These are phyloP conservation scores for Sarocladium oryzae DNA, from an alignment of 2,329 filamentous ascomycete genomes.

Conservation along the genomic window DNA sequence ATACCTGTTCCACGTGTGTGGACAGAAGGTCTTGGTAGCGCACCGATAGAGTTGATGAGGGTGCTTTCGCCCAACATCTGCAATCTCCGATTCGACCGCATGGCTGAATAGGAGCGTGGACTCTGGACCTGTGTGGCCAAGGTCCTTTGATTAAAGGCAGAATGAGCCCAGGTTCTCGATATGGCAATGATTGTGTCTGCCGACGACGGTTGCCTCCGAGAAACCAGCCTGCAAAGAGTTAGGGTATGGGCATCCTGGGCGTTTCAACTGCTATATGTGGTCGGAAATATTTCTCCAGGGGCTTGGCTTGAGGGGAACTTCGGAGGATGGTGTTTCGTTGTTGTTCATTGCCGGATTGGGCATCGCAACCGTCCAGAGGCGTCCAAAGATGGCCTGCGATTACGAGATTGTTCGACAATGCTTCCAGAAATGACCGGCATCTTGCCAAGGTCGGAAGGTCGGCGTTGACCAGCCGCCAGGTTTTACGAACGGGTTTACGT, in stretches of 20 bases:
- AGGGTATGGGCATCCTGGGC: background rate
- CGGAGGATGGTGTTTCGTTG: constrained; percentile 5
- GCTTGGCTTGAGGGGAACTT: background rate
- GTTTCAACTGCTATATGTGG: background rate
- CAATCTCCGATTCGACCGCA: constrained; percentile 2
- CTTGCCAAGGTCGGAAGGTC: no score
- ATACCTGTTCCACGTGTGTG: background rate
- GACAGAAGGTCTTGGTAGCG: background rate
- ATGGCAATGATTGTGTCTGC: background rate
- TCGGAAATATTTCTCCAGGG: constrained; percentile 1
- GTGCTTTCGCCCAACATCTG: background rate
- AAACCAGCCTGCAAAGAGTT: background rate
- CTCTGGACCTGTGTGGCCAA: background rate
- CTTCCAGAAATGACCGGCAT: no score
- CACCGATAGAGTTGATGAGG: background rate
- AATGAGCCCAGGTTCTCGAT: constrained; percentile 1
- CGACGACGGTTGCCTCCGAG: background rate
- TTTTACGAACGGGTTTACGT: no score
- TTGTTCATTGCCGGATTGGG: background rate
- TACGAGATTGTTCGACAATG: background rate
- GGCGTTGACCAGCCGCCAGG: no score
- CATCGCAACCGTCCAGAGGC: no score
- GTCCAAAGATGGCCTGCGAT: background rate
- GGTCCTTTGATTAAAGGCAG: background rate
- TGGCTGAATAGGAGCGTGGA: background rate